Conservation (phyloP, 129 eudicot genomes). For the Flaveria linearis region DNA sequence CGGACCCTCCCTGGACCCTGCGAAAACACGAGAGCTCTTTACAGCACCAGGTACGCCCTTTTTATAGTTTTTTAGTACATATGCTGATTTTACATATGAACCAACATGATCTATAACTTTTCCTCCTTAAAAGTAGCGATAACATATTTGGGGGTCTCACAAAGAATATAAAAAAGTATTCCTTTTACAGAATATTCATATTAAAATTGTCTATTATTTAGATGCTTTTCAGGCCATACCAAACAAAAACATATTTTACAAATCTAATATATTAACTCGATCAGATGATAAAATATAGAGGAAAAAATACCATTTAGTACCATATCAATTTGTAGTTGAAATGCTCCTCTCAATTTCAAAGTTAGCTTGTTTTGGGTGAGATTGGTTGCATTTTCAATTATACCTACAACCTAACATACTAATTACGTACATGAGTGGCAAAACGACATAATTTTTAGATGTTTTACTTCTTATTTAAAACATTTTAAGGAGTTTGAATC, state of each 20-base stretch:
- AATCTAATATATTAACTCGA: not conserved
- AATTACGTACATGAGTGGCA: not conserved
- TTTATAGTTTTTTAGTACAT: too few species aligned
- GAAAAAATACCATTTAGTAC: not conserved
- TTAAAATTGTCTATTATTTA: not conserved
- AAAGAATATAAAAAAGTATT: too few species aligned
- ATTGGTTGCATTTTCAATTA: not conserved
- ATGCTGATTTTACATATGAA: too few species aligned
- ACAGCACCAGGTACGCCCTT: too few species aligned
- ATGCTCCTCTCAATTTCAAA: not conserved
- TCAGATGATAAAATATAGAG: not conserved
- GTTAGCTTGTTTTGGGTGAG: conserved; percentile 1
- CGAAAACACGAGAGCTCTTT: too few species aligned
- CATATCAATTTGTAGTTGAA: conserved; percentile 2
- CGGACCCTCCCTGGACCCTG: too few species aligned
- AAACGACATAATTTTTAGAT: too few species aligned
- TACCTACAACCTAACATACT: not conserved
- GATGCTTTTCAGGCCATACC: not conserved
- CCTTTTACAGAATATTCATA: not conserved
- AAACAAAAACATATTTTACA: not conserved
- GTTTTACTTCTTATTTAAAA: too few species aligned
- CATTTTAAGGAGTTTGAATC: too few species aligned
- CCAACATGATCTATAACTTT: too few species aligned
- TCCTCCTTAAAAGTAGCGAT: too few species aligned
- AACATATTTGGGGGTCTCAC: too few species aligned